Base-by-base conservation (phyloP, 768 basidiomycete genomes). In the Exidia glandulosa region DNA sequence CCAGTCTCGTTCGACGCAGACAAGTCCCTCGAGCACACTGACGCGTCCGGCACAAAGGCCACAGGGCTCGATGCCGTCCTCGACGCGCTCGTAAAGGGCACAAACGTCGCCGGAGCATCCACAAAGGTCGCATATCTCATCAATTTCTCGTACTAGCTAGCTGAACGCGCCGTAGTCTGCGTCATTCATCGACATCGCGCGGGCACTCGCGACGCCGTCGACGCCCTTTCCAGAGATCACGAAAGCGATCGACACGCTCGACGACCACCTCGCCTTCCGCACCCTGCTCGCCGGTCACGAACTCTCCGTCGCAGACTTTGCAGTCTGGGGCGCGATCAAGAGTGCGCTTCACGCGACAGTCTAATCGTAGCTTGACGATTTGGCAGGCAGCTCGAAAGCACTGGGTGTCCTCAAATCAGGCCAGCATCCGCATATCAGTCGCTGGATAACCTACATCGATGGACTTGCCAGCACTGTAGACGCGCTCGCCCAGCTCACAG, bases 361-460 rank as follows among this genome's bases (percentile, higher is more conserved):
- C n/a, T n/a, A n/a, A n/a, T n/a, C n/a, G n/a, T n/a, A n/a, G n/a
- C n/a, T n/a, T n/a, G n/a, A n/a, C n/a, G n/a, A 47, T n/a, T n/a
- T n/a, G n/a, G n/a, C 63, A 94, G 92, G 86, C 64, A 86, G 81
- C 73, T 73, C 80, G 63, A 90, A 90, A 69, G 78, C 84, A 27
- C 66, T 90, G 14, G 94, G 94, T 34, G 75, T 94, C 30, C 77
- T 95, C 57, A 96, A 92, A 74, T 90, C 91, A 69, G 87, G 87
- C 59, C 80, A 84, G 60, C 90, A 95, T 63, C 76, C 76, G 30
- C 95, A 98, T 69, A 76, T 94, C 33, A 71, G 79, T 10, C 84
- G 95, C 59, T 96, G 93, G 93, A 92, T 81, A 72, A 76, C 79
- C 32, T 79, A 90, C 66, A 69, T 98, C 61, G 93, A 97, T 64